Percentiles rank a stretch among this genome's conserved stretches.
phyloP scores from a whole-genome alignment of 1,284 basidiomycete species.

The Pascua sp. region DNA sequence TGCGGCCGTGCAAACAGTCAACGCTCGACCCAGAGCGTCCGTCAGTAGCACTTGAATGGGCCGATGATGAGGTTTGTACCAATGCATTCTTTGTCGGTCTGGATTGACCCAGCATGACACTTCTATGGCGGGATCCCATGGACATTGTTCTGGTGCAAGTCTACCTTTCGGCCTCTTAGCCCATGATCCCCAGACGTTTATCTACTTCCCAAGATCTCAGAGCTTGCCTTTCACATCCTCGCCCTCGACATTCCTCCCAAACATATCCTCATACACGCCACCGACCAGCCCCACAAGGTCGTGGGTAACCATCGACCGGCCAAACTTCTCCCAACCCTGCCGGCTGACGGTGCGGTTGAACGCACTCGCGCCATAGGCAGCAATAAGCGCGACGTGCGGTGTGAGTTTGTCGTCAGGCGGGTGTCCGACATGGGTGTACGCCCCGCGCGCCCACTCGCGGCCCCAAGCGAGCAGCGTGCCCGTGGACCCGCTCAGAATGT shows the following conservation, averaged over 20 bases:
- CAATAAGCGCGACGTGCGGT: constrained; percentile 70
- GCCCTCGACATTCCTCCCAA: constrained; percentile 52
- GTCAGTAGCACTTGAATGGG: too few species aligned
- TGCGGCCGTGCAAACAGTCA: too few species aligned
- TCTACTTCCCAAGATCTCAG: constrained; percentile 1
- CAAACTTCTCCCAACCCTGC: constrained; percentile 68
- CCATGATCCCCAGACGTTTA: constrained; percentile 1
- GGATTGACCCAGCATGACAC: too few species aligned
- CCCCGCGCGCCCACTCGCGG: constrained; percentile 79
- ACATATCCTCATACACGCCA: constrained; percentile 67
- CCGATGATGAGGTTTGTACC: too few species aligned
- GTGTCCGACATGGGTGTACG: constrained; percentile 59
- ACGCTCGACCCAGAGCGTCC: too few species aligned
- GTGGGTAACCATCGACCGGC: constrained; percentile 80
- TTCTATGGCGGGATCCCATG: too few species aligned
- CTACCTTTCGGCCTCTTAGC: not conserved
- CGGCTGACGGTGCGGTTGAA: constrained; percentile 80
- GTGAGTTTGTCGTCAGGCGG: constrained; percentile 52
- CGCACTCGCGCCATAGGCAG: constrained; percentile 81
- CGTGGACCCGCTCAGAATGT: constrained; percentile 81
- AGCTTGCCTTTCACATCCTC: constrained; percentile 18
- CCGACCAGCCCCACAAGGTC: constrained; percentile 80
- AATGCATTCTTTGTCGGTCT: too few species aligned
- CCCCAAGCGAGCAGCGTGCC: constrained; percentile 92
- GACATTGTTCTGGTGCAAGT: too few species aligned